These are phyloP conservation scores for Colletotrichum acutatum DNA, from an alignment of 2,329 filamentous ascomycete genomes.

Conservation along the genomic window DNA sequence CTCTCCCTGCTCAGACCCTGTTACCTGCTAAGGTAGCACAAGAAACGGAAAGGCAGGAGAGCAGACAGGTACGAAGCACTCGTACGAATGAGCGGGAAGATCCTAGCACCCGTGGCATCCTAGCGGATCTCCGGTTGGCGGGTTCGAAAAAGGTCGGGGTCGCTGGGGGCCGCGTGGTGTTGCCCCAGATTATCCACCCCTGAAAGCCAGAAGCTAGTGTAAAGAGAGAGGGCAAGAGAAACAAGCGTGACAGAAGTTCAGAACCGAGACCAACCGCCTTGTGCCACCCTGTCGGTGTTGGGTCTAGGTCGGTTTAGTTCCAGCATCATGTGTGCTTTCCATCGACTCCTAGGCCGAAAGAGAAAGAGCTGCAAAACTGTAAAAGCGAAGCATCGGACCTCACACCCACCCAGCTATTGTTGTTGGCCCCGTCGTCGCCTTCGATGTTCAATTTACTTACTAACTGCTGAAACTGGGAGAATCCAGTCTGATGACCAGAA, in stretches of 20 bases:
- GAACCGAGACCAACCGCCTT: conserved; percentile 28
- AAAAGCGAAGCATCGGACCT: neutral
- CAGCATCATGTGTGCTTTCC: neutral
- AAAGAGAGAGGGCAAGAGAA: neutral
- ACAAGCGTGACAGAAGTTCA: neutral
- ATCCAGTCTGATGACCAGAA: neutral
- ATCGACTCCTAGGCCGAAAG: neutral
- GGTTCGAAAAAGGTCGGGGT: neutral
- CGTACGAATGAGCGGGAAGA: conserved; percentile 24
- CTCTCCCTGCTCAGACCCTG: neutral
- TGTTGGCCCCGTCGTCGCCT: too few species aligned
- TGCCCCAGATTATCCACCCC: conserved; percentile 32
- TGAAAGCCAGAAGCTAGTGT: neutral
- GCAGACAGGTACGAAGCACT: neutral
- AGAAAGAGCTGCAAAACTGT: neutral
- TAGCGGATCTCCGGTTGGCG: conserved; percentile 27
- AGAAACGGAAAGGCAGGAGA: neutral
- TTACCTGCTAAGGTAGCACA: neutral
- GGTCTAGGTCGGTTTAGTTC: neutral
- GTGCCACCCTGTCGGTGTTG: conserved; percentile 6
- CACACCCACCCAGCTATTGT: neutral
- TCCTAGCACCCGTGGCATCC: conserved; percentile 22
- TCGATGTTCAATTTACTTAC: neutral
- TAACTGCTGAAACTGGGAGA: neutral
- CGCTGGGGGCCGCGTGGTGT: conserved; percentile 23